These are phyloP conservation scores for Nyssa sinensis DNA, from an alignment of 148 eudicot species.

Conservation along the genomic window DNA sequence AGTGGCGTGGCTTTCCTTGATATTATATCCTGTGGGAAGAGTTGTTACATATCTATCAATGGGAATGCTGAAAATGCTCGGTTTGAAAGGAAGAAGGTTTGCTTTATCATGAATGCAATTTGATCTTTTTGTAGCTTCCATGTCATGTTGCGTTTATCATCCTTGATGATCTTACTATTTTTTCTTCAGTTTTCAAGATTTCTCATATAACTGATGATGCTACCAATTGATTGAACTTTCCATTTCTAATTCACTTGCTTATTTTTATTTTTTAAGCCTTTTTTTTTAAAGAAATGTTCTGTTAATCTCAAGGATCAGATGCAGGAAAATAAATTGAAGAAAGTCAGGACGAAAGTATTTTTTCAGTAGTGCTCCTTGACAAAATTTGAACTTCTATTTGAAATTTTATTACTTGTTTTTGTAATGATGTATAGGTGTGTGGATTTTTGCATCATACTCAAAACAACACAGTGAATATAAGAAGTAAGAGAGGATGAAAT, in stretches of 20 bases:
- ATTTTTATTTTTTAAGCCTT: no score
- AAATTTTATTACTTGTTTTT: neutral
- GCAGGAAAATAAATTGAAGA: neutral
- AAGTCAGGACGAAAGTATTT: neutral
- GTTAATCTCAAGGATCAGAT: neutral
- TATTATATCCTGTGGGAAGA: constrained; percentile 96
- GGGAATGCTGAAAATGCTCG: constrained; percentile 94
- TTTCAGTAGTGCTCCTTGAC: neutral
- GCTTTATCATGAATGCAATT: constrained; percentile 17
- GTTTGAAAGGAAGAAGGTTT: constrained; percentile 91
- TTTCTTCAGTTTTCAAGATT: neutral
- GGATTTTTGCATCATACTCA: no score
- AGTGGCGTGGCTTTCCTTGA: constrained; percentile 96
- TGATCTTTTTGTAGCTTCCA: neutral
- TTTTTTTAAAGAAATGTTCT: neutral
- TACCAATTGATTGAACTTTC: neutral
- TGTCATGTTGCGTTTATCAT: neutral
- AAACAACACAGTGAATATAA: no score
- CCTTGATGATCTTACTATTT: neutral
- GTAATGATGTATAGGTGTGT: neutral
- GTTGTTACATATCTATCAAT: constrained; percentile 86
- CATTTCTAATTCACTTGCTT: no score
- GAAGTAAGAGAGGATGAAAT: no score
- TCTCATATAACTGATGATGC: neutral
- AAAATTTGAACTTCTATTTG: no score